A percentile compares a stretch with the other conserved stretches of the same genome.
Conservation (phyloP, 352 stramenopile species). For the Discostella stelligera region DNA sequence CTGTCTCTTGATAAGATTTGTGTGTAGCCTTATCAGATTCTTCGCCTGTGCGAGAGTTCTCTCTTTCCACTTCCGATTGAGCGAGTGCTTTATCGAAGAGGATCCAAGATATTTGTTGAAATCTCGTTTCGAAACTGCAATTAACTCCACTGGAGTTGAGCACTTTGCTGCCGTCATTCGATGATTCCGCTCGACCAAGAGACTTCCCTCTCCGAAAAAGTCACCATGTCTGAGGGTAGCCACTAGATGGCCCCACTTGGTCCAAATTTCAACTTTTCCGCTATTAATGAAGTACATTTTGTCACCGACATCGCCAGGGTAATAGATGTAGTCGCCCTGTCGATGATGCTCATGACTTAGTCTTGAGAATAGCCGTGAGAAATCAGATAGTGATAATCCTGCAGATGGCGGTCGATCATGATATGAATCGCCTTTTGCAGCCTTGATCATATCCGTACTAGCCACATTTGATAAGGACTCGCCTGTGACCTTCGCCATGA, state of each 20-base stretch:
- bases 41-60: constrained; percentile 65
- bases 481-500: constrained; percentile 65
- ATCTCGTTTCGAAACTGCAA: constrained; percentile 68
- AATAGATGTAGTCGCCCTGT: constrained; percentile 65
- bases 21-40: constrained; percentile 66
- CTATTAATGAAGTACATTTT: constrained; percentile 80
- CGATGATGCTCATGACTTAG: constrained; percentile 66
- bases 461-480: constrained; percentile 47
- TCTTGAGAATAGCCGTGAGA: constrained; percentile 65
- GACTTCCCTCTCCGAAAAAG: constrained; percentile 73
- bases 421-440: constrained; percentile 17
- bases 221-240: constrained; percentile 66
- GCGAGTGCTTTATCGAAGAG: constrained; percentile 47
- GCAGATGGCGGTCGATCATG: constrained; percentile 4
- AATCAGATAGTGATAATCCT: constrained; percentile 65
- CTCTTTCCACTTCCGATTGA: constrained; percentile 61
- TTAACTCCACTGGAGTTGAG: constrained; percentile 72
- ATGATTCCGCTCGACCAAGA: constrained; percentile 51
- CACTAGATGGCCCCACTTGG: constrained; percentile 64
- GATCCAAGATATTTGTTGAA: constrained; percentile 66
- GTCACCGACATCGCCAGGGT: constrained; percentile 60
- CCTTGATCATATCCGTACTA: constrained; percentile 24
- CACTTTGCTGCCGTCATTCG: constrained; percentile 67
- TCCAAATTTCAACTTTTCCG: constrained; percentile 78
- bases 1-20: constrained; percentile 46